Evolutionary conservation across 176 grass and related monocot species (phyloP).

Genomic region (Areca catechu): DNA sequence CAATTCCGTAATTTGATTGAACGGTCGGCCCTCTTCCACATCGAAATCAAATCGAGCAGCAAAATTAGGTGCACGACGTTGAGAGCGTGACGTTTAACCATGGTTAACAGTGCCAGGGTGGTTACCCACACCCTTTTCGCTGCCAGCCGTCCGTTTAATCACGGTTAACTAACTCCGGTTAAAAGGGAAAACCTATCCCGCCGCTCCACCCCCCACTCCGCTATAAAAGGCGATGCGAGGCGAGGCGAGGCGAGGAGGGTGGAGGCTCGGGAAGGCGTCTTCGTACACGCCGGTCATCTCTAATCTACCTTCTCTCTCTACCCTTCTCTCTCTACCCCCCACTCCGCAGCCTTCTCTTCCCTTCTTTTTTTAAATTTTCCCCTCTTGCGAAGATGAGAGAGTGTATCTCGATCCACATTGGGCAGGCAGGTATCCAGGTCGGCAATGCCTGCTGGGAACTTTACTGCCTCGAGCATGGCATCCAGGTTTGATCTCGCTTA

Average conservation of each 20-base stretch:
- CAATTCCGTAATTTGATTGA: no score
- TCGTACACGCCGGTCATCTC: background rate
- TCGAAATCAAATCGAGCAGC: no score
- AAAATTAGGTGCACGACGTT: no score
- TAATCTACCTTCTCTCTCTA: background rate
- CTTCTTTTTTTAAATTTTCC: background rate
- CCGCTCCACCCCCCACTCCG: no score
- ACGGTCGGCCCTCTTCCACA: no score
- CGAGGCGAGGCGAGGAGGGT: background rate
- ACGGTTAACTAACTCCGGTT: no score
- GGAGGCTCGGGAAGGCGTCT: slow-evolving; percentile 25
- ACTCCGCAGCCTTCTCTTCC: background rate
- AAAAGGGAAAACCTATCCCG: no score
- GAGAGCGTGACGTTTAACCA: no score
- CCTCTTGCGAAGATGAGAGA: slow-evolving; percentile 50
- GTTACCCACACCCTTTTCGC: no score
- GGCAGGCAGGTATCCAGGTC: slow-evolving; percentile 77
- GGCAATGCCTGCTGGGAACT: slow-evolving; percentile 88
- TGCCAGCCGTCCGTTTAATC: no score
- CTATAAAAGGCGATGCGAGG: no score
- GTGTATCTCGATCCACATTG: slow-evolving; percentile 89
- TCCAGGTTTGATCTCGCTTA: slow-evolving; percentile 34
- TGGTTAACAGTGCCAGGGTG: no score
- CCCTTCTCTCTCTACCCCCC: background rate
- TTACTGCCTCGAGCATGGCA: slow-evolving; percentile 85